These are phyloP conservation scores for Aspergillus pseudoviridinutans DNA, from an alignment of 2,329 filamentous ascomycete species.

Conservation along the genomic window DNA sequence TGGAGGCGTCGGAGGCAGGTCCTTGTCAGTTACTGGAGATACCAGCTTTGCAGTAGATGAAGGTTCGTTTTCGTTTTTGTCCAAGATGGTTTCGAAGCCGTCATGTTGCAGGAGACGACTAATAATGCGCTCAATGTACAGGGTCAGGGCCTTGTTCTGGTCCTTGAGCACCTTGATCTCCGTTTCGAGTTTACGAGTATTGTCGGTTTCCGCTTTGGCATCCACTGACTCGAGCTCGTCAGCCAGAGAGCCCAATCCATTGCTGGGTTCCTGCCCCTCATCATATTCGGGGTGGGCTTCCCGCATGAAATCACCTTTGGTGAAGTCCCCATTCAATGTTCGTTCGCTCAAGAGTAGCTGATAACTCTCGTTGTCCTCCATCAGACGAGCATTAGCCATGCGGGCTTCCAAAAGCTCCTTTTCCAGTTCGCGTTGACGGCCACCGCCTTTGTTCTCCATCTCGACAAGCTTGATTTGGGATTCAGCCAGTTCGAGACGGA, in stretches of 20 bases:
- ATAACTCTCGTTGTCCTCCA: constrained; percentile 99
- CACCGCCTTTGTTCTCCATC: constrained; percentile 87
- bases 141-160: constrained; percentile 92
- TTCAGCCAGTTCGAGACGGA: constrained; percentile 88
- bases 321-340: constrained; percentile 91
- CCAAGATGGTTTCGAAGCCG: constrained; percentile 89
- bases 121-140: constrained; percentile 99
- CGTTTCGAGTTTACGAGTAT: constrained; percentile 64
- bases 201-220: constrained; percentile 59
- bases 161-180: constrained; percentile 80
- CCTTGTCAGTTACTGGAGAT: constrained; percentile 59
- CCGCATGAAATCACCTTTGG: constrained; percentile 73
- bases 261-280: constrained; percentile 44
- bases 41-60: constrained; percentile 26
- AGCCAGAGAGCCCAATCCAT: constrained; percentile 60
- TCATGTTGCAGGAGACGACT: constrained; percentile 90
- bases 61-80: constrained; percentile 62
- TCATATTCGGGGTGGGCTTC: constrained; percentile 35
- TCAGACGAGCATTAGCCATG: constrained; percentile 90
- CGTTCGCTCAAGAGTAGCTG: constrained; percentile 91
- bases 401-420: constrained; percentile 83
- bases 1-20: constrained; percentile 71
- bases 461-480: constrained; percentile 94
- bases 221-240: constrained; percentile 78
- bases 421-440: constrained; percentile 84